phyloP scores from a whole-genome alignment of 768 basidiomycete genomes.

The Trametopsis cervina region DNA sequence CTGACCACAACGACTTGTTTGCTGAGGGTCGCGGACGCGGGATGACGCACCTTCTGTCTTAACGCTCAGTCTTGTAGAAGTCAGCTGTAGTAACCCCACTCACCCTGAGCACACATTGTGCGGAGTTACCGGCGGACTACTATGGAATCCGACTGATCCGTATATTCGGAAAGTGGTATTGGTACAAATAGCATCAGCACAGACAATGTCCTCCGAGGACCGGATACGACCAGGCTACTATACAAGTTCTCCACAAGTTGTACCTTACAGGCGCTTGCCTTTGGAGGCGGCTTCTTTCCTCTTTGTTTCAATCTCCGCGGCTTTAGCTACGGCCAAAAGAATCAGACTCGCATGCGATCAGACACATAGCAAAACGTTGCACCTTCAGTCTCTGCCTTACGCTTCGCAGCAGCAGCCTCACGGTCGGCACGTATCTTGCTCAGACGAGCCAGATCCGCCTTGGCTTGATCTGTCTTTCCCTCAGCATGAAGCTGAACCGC shows the following conservation, averaged over 20 bases:
- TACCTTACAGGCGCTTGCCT: background rate
- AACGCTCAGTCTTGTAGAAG: no score
- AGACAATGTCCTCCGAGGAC: no score
- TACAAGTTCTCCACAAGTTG: no score
- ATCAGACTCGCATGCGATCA: background rate
- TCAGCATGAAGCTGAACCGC: constrained; percentile 50
- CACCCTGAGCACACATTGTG: no score
- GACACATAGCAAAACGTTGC: background rate
- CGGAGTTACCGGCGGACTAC: no score
- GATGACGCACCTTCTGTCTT: no score
- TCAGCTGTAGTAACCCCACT: no score
- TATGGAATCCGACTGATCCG: no score
- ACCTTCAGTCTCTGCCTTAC: constrained; percentile 89
- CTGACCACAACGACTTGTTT: no score
- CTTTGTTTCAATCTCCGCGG: constrained; percentile 14
- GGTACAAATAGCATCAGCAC: background rate
- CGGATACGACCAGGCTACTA: no score
- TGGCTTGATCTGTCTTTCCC: constrained; percentile 90
- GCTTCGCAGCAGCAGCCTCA: constrained; percentile 80
- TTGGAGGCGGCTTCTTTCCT: constrained; percentile 24
- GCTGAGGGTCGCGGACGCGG: no score
- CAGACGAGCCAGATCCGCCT: constrained; percentile 80
- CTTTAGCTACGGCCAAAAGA: constrained; percentile 26
- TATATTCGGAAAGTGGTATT: no score
- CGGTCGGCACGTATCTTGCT: constrained; percentile 83